These are phyloP conservation scores for Aquilaria agallochum DNA, from an alignment of 441 rosid genomes.

Conservation along the genomic window DNA sequence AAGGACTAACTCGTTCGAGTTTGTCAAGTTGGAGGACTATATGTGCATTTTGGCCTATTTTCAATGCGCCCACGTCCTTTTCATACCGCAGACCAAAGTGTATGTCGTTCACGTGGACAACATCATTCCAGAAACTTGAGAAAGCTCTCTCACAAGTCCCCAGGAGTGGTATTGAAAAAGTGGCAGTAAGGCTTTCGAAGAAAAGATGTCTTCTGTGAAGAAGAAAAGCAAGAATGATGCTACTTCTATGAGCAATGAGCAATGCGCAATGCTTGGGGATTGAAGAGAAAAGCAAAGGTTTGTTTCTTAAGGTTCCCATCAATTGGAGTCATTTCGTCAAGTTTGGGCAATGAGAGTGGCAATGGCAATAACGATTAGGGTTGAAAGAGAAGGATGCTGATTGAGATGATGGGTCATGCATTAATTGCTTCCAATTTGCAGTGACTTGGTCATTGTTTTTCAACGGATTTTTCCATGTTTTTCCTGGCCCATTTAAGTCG, in stretches of 20 bases:
- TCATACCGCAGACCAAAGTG: constrained; percentile 25
- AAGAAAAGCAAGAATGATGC: constrained; percentile 23
- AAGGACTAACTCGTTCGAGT: too few species aligned
- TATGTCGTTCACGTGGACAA: constrained; percentile 69
- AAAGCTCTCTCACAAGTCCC: not conserved
- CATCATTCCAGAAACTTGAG: constrained; percentile 27
- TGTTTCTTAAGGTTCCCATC: constrained; percentile 60
- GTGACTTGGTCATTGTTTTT: constrained; percentile 77
- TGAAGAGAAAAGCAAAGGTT: constrained; percentile 64
- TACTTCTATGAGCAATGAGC: constrained; percentile 6
- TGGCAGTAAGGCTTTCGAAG: constrained; percentile 25
- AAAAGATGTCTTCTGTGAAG: constrained; percentile 29
- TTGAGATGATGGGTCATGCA: constrained; percentile 54
- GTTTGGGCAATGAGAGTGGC: constrained; percentile 34
- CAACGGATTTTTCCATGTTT: constrained; percentile 63
- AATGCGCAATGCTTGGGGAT: constrained; percentile 22
- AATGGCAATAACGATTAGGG: constrained; percentile 26
- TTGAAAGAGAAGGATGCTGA: constrained; percentile 32
- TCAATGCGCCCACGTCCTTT: too few species aligned
- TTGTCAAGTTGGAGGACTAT: too few species aligned
- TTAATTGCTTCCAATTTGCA: constrained; percentile 75
- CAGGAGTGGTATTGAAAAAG: constrained; percentile 30
- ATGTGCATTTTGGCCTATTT: too few species aligned
- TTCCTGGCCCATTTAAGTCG: constrained; percentile 60
- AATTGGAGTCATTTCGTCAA: constrained; percentile 49